Evolutionary conservation across 352 stramenopile species (phyloP).

Genomic region (Phytophthora boehmeriae): DNA sequence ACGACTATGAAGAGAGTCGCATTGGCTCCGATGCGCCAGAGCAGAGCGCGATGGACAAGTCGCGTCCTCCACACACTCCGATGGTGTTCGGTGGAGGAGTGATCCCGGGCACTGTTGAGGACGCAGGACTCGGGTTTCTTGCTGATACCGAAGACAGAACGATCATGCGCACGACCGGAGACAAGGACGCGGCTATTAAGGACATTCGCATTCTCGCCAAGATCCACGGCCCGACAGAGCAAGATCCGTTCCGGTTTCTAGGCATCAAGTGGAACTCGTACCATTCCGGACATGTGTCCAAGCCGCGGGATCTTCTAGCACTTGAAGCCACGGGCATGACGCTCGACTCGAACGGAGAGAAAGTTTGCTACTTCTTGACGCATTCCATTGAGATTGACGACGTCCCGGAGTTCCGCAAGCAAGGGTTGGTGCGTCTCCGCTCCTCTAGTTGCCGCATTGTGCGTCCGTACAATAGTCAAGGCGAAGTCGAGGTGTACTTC

Average conservation of each 20-base stretch:
- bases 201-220: conserved; percentile 36
- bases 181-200: conserved; percentile 28
- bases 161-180: conserved; percentile 27
- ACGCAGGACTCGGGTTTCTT: conserved; percentile 39
- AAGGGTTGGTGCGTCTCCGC: conserved; percentile 34
- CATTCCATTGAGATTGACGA: conserved; percentile 48
- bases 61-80: conserved; percentile 22
- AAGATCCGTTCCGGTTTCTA: conserved; percentile 36
- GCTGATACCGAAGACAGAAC: conserved; percentile 36
- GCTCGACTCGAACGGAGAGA: conserved; percentile 41
- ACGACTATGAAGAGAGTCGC: conserved; percentile 23
- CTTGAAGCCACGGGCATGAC: conserved; percentile 46
- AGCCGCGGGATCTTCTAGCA: conserved; percentile 28
- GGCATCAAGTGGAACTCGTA: conserved; percentile 32
- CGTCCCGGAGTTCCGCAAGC: conserved; percentile 44
- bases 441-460: conserved; percentile 53
- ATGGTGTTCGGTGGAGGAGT: conserved; percentile 37
- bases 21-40: conserved; percentile 24
- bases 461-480: conserved; percentile 34
- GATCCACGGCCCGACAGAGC: conserved; percentile 23
- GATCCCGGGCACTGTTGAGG: conserved; percentile 37
- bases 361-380: conserved; percentile 40
- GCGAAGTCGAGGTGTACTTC: conserved; percentile 52
- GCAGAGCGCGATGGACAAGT: conserved; percentile 33
- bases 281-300: conserved; percentile 9